Base-by-base conservation (phyloP, 257 asterid genomes). In the Echites panduratus region DNA sequence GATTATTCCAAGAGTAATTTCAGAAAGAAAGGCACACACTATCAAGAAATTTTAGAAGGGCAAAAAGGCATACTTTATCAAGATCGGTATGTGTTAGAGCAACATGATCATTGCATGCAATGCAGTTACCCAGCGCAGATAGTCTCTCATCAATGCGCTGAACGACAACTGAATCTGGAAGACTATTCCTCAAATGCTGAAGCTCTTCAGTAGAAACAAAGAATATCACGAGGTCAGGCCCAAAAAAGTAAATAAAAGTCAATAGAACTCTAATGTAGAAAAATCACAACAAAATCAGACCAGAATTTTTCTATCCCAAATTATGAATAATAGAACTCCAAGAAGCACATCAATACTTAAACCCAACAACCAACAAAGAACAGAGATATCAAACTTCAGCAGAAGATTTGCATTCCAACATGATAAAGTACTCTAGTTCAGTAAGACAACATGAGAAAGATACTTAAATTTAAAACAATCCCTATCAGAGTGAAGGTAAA, bases 31-130 rank as follows among this genome's bases (percentile, higher is more conserved):
- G 17, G 12, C 10, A 75, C 84, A 88, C 96, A 90, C 43, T 87
- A 77, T 90, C 94, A 65, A 89, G 35, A 50, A 32, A 43, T 10
- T 27, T 49, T 13, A 45, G 35, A 69, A 26, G 64, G n/a, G 68
- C 52, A 61, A 80, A 70, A 20, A 59, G 52, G 27, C 10, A 75
- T 88, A 88, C 98, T 91, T 43, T 85, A 77, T 93, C 96, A 68
- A 89, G 91, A 83, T 93, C 96, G 4, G 97, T 90, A 79, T 93
- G 97, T 0, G 96, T 87, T 68, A 93, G 96, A 66, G 98, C 98
- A 75, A 90, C 97, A 72, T 90, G 96, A 79, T 93, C 98, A 59
- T 93, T 93, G 86, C 97, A 93, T 9, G 92, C 83, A 76, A 90
- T 88, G 84, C 97, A 93, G 89, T 93, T 93, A 35, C 98, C 98